phyloP scores from a whole-genome alignment of 345 rosid genomes.

The rapeseed (Brassica napus) region Da-Ae NC_063446.1:38921501-38922000 shows the following conservation, averaged over 20 bases:
- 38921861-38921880: constrained; percentile 61
- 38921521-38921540: too few relatives aligned
- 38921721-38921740: constrained; percentile 27
- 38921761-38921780: constrained; percentile 17
- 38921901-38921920: constrained; percentile 45
- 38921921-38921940: constrained; percentile 11
- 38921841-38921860: constrained; percentile 34
- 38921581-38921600: constrained; percentile 48
- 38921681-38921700: neutral
- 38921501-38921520: neutral
- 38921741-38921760: constrained; percentile 20
- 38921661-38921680: neutral
- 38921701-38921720: neutral
- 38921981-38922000: neutral
- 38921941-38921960: neutral
- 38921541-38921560: constrained; percentile 50
- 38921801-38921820: neutral
- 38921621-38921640: constrained; percentile 44
- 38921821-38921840: neutral
- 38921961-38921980: neutral
- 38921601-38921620: constrained; percentile 49
- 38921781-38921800: neutral
- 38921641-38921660: constrained; percentile 35
- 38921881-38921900: constrained; percentile 44
- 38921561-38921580: constrained; percentile 60